A percentile compares a stretch with the other conserved stretches of the same genome.
Conservation (phyloP, 139 green algal species). For the Auxenochlorella pyrenoidosa region DNA sequence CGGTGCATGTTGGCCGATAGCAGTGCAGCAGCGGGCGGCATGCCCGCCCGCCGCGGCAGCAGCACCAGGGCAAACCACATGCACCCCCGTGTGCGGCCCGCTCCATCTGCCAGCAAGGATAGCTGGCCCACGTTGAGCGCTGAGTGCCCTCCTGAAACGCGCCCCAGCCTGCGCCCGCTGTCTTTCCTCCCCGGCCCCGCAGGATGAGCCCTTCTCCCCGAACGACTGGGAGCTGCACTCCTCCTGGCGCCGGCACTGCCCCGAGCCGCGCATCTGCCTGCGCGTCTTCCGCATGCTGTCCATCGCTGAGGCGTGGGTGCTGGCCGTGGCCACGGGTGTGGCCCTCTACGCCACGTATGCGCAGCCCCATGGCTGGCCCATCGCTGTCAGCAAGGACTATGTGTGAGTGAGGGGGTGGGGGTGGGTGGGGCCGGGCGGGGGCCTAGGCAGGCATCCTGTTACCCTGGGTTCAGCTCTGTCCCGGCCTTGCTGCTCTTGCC, state of each 20-base stretch:
- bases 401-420: neutral
- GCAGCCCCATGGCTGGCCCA: neutral
- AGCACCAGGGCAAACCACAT: too few relatives aligned
- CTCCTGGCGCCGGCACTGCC: constrained; percentile 32
- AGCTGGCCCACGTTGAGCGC: too few relatives aligned
- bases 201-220: constrained; percentile 24
- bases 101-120: neutral
- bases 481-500: too few relatives aligned
- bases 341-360: constrained; percentile 5
- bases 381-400: neutral
- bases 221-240: constrained; percentile 31
- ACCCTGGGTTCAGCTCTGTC: too few relatives aligned
- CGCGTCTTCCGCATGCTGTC: constrained; percentile 28
- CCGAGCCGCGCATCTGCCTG: constrained; percentile 37
- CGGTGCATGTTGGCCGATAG: too few relatives aligned
- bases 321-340: constrained; percentile 1
- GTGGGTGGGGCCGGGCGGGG: neutral
- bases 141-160: too few relatives aligned
- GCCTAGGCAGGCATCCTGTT: too few relatives aligned
- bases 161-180: neutral
- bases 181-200: neutral
- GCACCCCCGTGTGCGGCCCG: too few relatives aligned
- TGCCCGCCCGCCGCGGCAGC: too few relatives aligned
- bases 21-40: too few relatives aligned
- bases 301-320: constrained; percentile 2